These are phyloP conservation scores for Suhomyces anneliseae DNA, from an alignment of 1,139 yeast species.

Conservation along the genomic window DNA sequence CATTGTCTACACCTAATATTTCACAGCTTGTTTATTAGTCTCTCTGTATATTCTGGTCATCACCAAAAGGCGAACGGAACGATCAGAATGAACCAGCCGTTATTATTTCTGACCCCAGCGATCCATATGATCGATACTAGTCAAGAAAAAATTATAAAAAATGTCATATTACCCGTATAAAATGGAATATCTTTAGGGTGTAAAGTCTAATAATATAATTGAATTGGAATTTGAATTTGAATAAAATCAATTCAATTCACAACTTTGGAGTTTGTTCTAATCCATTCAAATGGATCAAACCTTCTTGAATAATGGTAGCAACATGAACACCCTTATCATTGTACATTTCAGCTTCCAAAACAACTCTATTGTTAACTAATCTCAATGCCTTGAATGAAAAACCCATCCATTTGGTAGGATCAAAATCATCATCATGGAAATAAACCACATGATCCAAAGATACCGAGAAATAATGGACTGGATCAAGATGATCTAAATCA, in stretches of 20 bases:
- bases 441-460: constrained; percentile 69
- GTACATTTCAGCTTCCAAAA: constrained; percentile 62
- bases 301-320: constrained; percentile 71
- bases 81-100: too few relatives aligned
- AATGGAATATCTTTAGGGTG: too few relatives aligned
- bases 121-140: too few relatives aligned
- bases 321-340: constrained; percentile 52
- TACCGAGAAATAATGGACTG: constrained; percentile 43
- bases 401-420: constrained; percentile 54
- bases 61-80: too few relatives aligned
- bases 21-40: too few relatives aligned
- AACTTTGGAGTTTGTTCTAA: constrained; percentile 19
- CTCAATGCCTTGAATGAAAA: constrained; percentile 53
- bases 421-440: constrained; percentile 60
- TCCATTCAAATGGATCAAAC: constrained; percentile 39
- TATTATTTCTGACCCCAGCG: too few relatives aligned
- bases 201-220: too few relatives aligned
- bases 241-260: background rate
- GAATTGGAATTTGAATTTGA: too few relatives aligned
- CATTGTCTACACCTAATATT: too few relatives aligned
- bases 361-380: constrained; percentile 53
- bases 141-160: too few relatives aligned
- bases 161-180: too few relatives aligned
- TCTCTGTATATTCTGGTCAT: too few relatives aligned
- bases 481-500: constrained; percentile 24